Conservation (phyloP, 2,329 filamentous ascomycete genomes). For the Colletotrichum tanaceti region DNA sequence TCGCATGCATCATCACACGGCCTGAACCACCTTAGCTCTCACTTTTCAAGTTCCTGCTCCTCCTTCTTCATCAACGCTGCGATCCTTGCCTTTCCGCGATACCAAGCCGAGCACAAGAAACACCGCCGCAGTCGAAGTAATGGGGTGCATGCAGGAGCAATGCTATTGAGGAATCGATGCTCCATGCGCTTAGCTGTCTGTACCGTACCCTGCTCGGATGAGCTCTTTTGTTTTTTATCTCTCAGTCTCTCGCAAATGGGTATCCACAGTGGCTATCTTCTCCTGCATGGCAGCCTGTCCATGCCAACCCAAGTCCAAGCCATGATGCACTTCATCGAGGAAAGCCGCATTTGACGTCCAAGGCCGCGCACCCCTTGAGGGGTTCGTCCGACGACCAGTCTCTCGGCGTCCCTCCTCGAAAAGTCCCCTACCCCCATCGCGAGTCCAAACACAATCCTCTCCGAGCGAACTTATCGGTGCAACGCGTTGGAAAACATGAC, state of each 20-base stretch:
- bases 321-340: slow-evolving; percentile 27
- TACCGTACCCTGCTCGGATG: slow-evolving; percentile 22
- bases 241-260: neutral
- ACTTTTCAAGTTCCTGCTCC: slow-evolving; percentile 6
- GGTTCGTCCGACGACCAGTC: slow-evolving; percentile 8
- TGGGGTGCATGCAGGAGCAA: slow-evolving; percentile 27
- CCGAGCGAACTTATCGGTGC: slow-evolving; percentile 8
- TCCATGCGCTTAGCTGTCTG: slow-evolving; percentile 3
- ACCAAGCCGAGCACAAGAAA: slow-evolving; percentile 21
- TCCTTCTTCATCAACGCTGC: slow-evolving; percentile 11
- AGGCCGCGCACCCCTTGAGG: slow-evolving; percentile 14
- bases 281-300: slow-evolving; percentile 27
- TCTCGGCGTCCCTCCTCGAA: slow-evolving; percentile 9
- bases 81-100: slow-evolving; percentile 11
- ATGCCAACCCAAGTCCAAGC: slow-evolving; percentile 27
- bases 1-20: slow-evolving; percentile 6
- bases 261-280: slow-evolving; percentile 21
- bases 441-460: neutral
- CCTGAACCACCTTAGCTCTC: slow-evolving; percentile 28
- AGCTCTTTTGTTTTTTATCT: slow-evolving; percentile 5
- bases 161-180: slow-evolving; percentile 13
- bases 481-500: neutral
- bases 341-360: slow-evolving; percentile 15
- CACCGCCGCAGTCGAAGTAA: slow-evolving; percentile 30
- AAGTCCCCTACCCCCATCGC: neutral